Percentiles rank a stretch among this genome's conserved stretches.
Evolutionary conservation across 2,329 filamentous ascomycete genomes (phyloP).

Genomic region (Hymenoscyphus infarciens): DNA sequence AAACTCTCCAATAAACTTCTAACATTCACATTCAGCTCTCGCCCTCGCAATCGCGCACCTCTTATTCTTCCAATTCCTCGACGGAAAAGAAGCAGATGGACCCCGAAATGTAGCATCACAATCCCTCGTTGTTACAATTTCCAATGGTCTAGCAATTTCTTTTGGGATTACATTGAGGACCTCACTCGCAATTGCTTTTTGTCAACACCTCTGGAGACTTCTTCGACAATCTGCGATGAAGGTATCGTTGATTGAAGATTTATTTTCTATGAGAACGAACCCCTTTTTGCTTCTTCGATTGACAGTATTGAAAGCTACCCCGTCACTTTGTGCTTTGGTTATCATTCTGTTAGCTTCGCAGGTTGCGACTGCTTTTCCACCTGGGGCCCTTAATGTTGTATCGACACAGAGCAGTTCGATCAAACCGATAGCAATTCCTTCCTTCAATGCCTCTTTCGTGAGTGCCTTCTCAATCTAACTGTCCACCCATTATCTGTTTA

Average conservation of each 20-base stretch:
- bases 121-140: constrained; percentile 24
- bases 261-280: constrained; percentile 25
- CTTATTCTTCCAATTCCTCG: constrained; percentile 22
- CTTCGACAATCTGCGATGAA: constrained; percentile 24
- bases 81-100: constrained; percentile 25
- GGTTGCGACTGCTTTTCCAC: constrained; percentile 23
- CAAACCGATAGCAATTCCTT: constrained; percentile 12
- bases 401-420: constrained; percentile 9
- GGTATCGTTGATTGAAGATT: constrained; percentile 26
- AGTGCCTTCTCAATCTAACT: not conserved
- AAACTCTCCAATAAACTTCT: not conserved
- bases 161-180: constrained; percentile 23
- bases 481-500: not conserved
- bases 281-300: constrained; percentile 16
- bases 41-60: constrained; percentile 22
- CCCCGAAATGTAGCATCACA: constrained; percentile 22
- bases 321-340: constrained; percentile 20
- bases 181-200: constrained; percentile 20
- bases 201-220: constrained; percentile 26
- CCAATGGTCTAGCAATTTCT: constrained; percentile 26
- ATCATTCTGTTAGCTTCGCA: constrained; percentile 20
- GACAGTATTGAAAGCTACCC: constrained; percentile 19
- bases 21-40: constrained; percentile 14
- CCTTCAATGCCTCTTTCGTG: constrained; percentile 28
- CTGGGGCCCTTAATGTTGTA: constrained; percentile 25